Evolutionary conservation across 2,329 filamentous ascomycete species (phyloP).

Genomic region (Fusarium gaditjirri): DNA sequence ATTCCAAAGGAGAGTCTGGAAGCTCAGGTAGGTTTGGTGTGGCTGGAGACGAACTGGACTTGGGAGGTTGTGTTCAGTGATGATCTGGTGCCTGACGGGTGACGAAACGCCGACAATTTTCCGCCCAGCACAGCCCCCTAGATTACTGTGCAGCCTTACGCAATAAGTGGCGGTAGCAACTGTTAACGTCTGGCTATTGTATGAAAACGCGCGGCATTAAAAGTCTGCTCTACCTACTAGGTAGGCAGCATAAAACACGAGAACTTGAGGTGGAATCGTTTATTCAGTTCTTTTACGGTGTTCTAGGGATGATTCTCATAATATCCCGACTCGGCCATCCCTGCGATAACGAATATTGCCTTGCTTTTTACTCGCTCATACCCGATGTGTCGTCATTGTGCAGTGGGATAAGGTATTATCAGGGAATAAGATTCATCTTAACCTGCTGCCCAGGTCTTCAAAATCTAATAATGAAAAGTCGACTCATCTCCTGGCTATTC

Average conservation of each 20-base stretch:
- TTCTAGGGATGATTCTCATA: not conserved
- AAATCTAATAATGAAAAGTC: constrained; percentile 29
- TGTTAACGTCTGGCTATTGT: constrained; percentile 10
- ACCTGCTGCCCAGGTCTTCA: constrained; percentile 8
- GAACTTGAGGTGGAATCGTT: not conserved
- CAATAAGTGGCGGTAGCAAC: constrained; percentile 37
- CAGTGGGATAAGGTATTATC: constrained; percentile 26
- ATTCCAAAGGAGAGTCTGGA: constrained; percentile 34
- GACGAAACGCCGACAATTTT: constrained; percentile 52
- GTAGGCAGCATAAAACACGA: not conserved
- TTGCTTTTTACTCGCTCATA: constrained; percentile 24
- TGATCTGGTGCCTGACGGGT: constrained; percentile 49
- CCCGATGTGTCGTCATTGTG: constrained; percentile 43
- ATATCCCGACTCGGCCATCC: constrained; percentile 3
- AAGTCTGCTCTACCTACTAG: not conserved
- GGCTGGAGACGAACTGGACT: constrained; percentile 41
- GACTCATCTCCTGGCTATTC: constrained; percentile 12
- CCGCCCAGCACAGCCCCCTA: constrained; percentile 48
- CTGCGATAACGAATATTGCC: constrained; percentile 7
- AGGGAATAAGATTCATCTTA: constrained; percentile 21
- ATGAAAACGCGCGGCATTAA: constrained; percentile 28
- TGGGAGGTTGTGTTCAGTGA: constrained; percentile 39
- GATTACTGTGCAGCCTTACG: constrained; percentile 43
- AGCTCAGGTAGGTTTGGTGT: constrained; percentile 41
- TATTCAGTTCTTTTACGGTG: not conserved